These are phyloP conservation scores for Trichoderma koningii DNA, from an alignment of 2,329 filamentous ascomycete species.

Conservation along the genomic window DNA sequence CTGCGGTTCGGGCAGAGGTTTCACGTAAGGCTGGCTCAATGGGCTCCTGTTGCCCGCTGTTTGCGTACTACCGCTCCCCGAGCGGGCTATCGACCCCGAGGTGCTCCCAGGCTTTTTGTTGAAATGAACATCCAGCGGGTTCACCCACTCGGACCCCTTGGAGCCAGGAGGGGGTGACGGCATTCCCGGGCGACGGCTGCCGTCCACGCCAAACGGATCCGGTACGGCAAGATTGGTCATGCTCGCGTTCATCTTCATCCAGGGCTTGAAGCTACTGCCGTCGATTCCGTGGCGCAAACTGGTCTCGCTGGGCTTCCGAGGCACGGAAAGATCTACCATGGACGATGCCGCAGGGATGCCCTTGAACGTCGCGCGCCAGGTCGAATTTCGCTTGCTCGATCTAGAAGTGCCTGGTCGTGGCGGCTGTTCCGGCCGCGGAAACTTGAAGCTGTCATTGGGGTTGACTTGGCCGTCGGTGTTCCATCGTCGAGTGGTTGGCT, in stretches of 20 bases:
- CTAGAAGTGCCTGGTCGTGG: slow-evolving; percentile 47
- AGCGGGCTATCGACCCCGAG: slow-evolving; percentile 33
- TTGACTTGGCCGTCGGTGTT: slow-evolving; percentile 29
- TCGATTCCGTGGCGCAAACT: slow-evolving; percentile 44
- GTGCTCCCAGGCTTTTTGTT: slow-evolving; percentile 34
- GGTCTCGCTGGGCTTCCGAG: slow-evolving; percentile 35
- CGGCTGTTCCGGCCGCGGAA: slow-evolving; percentile 41
- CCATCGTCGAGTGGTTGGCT: slow-evolving; percentile 34
- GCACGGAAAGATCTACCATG: slow-evolving; percentile 47
- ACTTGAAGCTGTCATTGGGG: slow-evolving; percentile 41
- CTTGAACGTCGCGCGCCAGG: slow-evolving; percentile 42
- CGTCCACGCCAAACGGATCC: slow-evolving; percentile 37
- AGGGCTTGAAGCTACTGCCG: slow-evolving; percentile 41
- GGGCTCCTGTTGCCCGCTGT: slow-evolving; percentile 40
- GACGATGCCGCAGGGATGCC: slow-evolving; percentile 46
- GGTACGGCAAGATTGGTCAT: slow-evolving; percentile 42
- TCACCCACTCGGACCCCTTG: slow-evolving; percentile 47
- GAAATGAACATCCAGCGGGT: slow-evolving; percentile 53
- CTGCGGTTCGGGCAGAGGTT: slow-evolving; percentile 2
- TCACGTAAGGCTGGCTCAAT: slow-evolving; percentile 40
- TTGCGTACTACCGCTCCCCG: slow-evolving; percentile 22
- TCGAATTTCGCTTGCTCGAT: slow-evolving; percentile 30
- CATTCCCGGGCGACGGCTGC: slow-evolving; percentile 36
- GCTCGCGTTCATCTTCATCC: slow-evolving; percentile 37
- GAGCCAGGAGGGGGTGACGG: slow-evolving; percentile 32